Percentiles rank a stretch among this genome's conserved stretches.
These are phyloP conservation scores for Scenedesmus sp. DNA, from an alignment of 163 green algal species.

Conservation along the genomic window DNA sequence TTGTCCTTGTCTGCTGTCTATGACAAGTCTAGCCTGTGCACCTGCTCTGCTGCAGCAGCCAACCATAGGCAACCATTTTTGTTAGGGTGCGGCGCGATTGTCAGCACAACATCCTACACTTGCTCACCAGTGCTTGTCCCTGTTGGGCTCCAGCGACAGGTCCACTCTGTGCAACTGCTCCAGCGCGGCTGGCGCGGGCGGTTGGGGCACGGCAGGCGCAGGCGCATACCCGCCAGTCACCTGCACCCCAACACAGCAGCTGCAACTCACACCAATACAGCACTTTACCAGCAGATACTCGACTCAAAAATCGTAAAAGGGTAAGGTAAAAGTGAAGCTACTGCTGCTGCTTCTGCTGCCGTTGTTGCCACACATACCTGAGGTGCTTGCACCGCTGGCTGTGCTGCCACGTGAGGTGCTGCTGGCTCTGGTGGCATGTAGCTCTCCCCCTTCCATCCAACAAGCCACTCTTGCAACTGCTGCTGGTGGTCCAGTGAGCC, in stretches of 20 bases:
- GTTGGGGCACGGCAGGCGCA: not conserved
- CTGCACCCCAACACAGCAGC: not conserved
- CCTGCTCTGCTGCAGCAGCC: too few relatives aligned
- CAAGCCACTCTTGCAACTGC: conserved; percentile 8
- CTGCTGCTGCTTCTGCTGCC: not conserved
- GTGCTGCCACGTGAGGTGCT: not conserved
- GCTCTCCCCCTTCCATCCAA: conserved; percentile 27
- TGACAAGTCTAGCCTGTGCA: too few relatives aligned
- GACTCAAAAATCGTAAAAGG: too few relatives aligned
- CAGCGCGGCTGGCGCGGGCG: not conserved
- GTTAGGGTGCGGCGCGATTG: too few relatives aligned
- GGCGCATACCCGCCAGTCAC: not conserved
- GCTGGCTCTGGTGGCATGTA: conserved; percentile 9
- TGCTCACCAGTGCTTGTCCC: not conserved
- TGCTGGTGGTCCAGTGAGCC: not conserved
- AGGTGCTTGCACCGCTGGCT: not conserved
- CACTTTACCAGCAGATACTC: too few relatives aligned
- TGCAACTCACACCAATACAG: not conserved
- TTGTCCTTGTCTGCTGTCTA: too few relatives aligned
- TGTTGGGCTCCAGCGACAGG: not conserved
- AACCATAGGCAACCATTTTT: too few relatives aligned
- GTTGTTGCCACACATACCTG: not conserved
- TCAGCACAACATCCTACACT: too few relatives aligned
- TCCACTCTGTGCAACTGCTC: not conserved
- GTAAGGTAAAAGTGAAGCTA: too few relatives aligned